Conservation (phyloP, 2,329 filamentous ascomycete genomes). For the Fusarium fracticaudum region DNA sequence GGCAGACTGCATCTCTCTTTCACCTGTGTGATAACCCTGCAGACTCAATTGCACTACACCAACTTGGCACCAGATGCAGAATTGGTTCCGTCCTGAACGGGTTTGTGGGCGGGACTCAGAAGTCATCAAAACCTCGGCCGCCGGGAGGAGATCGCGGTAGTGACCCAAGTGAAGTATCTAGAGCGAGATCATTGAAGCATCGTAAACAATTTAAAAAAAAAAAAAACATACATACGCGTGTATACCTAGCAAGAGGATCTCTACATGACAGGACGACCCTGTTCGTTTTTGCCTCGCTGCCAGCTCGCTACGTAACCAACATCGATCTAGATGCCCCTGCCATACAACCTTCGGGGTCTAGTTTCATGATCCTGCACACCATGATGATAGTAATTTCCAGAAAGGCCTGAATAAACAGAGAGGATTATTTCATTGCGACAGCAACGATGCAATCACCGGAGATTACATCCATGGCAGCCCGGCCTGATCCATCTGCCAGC, state of each 20-base stretch:
- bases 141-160: conserved; percentile 20
- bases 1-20: conserved; percentile 4
- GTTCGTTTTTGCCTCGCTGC: conserved; percentile 14
- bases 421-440: conserved; percentile 35
- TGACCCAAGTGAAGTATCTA: neutral
- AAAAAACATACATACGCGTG: neutral
- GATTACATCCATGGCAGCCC: conserved; percentile 34
- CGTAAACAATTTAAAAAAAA: neutral
- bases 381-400: conserved; percentile 40
- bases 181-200: neutral
- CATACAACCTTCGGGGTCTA: conserved; percentile 25
- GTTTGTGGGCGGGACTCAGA: conserved; percentile 11
- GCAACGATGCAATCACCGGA: conserved; percentile 39
- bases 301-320: conserved; percentile 26
- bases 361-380: conserved; percentile 39
- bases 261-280: neutral
- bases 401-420: conserved; percentile 22
- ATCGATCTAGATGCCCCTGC: conserved; percentile 29
- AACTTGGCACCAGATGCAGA: conserved; percentile 28
- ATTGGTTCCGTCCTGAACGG: conserved; percentile 29
- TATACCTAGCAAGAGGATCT: neutral
- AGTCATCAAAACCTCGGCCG: conserved; percentile 21
- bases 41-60: conserved; percentile 35
- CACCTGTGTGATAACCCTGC: conserved; percentile 37
- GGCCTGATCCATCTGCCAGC: conserved; percentile 26